phyloP scores from a whole-genome alignment of 2,329 filamentous ascomycete genomes.

The Fusarium odoratissimum region DNA sequence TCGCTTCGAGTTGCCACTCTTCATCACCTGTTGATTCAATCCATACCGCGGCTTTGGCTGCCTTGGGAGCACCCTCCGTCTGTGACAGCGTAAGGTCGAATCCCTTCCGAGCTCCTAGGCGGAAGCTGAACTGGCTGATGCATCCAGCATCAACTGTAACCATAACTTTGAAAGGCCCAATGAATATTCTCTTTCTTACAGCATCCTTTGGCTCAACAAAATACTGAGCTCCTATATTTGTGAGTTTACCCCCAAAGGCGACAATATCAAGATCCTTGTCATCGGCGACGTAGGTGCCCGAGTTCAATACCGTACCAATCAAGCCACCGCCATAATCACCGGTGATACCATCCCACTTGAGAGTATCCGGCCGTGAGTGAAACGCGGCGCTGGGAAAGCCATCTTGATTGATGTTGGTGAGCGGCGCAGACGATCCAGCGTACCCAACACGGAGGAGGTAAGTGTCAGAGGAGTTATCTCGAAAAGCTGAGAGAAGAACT shows the following conservation, averaged over 20 bases:
- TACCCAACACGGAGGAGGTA: conserved; percentile 66
- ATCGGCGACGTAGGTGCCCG: conserved; percentile 61
- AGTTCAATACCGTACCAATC: conserved; percentile 61
- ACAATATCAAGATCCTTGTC: conserved; percentile 59
- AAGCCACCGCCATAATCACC: conserved; percentile 69
- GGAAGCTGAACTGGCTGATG: conserved; percentile 54
- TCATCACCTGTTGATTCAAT: conserved; percentile 45
- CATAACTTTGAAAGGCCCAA: conserved; percentile 58
- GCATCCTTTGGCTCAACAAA: conserved; percentile 58
- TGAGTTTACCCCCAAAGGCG: conserved; percentile 61
- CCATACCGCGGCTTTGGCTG: conserved; percentile 51
- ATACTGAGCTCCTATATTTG: conserved; percentile 39
- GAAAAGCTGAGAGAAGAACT: conserved; percentile 64
- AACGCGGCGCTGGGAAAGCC: conserved; percentile 67
- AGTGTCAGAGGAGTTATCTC: conserved; percentile 56
- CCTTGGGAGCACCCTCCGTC: conserved; percentile 42
- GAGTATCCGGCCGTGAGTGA: conserved; percentile 66
- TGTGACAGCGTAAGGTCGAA: conserved; percentile 48
- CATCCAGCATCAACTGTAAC: conserved; percentile 58
- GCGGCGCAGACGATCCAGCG: conserved; percentile 63
- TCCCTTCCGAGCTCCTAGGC: accelerated
- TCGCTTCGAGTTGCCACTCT: conserved; percentile 5
- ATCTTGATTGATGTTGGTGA: conserved; percentile 66
- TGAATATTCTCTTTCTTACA: conserved; percentile 59
- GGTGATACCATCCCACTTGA: conserved; percentile 67